Base-by-base conservation (phyloP, 352 stramenopile genomes). In the Globisporangium nodosum region DNA sequence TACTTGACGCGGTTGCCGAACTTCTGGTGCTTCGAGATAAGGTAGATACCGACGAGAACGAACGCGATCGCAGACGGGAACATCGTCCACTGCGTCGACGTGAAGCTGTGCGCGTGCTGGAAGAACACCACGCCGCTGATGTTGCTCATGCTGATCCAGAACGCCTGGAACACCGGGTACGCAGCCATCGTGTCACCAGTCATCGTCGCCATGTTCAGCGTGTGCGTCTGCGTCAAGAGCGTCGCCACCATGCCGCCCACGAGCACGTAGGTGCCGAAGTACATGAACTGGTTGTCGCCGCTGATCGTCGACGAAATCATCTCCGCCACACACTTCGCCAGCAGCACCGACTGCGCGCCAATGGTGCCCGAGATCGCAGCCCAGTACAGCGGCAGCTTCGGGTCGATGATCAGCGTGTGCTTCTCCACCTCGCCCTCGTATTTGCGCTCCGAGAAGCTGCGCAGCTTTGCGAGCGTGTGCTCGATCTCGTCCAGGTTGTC, bases 1-100 rank as follows among this genome's bases (percentile, higher is more conserved):
- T 94, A 94, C 73, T 94, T 94, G 70, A 94, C 75, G 60, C 80
- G 76, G 68, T 92, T 92, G 60, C 85, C 85, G 49, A 92, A 92
- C 68, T 94, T 94, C 67, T 94, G 73, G 64, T 94, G 85, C 68
- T 94, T 94, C 24, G 85, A 87, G 31, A 94, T 73, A 4, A 94
- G 70, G 58, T 68, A 87, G 53, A 94, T 92, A 27, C 85, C 85
- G 8, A 85, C 40, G 21, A 88, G 64, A 56, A 92, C 85, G n/a
- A 90, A 65, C 13, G 72, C 42, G 49, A 95, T 83, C 11, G 85
- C 85, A 39, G 61, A 65, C 5, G 83, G 83, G 69, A 93, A 95
- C 63, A 92, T 86, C 60, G 87, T 78, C 80, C 83, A 92, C 71
- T 95, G 85, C 5, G 82, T 77, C 52, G 64, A 71, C 33, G 79